Evolutionary conservation across 345 rosid genomes (phyloP), one percentile per base, ranked within the genome.

Genomic region (Schrenkiella parvula): DNA sequence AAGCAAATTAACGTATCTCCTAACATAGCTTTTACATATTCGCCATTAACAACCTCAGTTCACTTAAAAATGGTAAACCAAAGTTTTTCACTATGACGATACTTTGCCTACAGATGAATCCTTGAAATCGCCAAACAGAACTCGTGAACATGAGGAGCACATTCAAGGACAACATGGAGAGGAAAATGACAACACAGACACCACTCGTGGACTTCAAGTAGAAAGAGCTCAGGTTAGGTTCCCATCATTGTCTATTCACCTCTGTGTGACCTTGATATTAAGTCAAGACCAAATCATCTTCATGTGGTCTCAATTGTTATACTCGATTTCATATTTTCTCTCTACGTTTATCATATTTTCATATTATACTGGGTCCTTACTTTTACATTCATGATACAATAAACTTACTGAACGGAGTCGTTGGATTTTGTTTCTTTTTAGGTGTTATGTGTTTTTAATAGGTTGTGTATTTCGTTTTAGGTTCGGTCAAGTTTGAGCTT

Each of bases 71-170:
- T 13, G 52, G 38, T 61, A 51, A 58, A 32, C 23, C 58, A 14
- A 23, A 3, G 0, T 0, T 37, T 73, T 51, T 53, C n/a, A 31
- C 62, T 42, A 8, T 17, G 50, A 44, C 6, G 18, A 19, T 73
- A 64, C 50, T 55, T 73, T 62, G 57, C 56, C 51, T 52, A 65
- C 83, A 86, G 96, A 74, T 70, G 72, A 64, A 68, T 63, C 66
- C 72, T 59, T 60, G 32, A 70, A 31, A 64, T 73, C 83, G 51
- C 39, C 73, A 25, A 63, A 61, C 47, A 78, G 74, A 64, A 82
- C 80, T 68, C 71, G 43, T 1, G 58, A 75, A 75, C 66, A 73
- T 63, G 68, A 58, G 15, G 86, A 76, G 61, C 70, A 42, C 70
- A 76, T 32, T 75, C 68, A 61, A 61, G 76, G 53, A 26, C 75